Evolutionary conservation across 2,329 filamentous ascomycete species (phyloP), one percentile per base, ranked within the genome.

Genomic region (Sphaerulina musiva): DNA sequence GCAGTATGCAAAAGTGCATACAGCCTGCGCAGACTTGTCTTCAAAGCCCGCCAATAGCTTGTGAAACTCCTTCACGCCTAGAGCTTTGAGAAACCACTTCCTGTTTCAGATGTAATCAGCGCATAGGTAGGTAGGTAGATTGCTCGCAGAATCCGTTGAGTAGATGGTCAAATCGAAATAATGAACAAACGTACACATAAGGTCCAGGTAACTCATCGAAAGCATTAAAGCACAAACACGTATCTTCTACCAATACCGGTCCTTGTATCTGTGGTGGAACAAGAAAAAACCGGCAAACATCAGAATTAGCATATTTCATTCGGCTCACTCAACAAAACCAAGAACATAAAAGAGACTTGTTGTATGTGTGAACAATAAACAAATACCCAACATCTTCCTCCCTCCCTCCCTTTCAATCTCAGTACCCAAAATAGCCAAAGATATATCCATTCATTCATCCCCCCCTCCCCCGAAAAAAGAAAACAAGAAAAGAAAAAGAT

Each of bases 1-100:
- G 51, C 83, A 93, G 73, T 95, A 96, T 23, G 85, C 93, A 73
- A 98, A 98, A 0, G 93, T 98, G 74, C 92, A 96, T 44, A 98
- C 87, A 14, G 93, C 92, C 73, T 95, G 84, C 43, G 90, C 90
- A 43, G 85, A 87, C 72, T 96, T 96, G 73, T 98, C 88, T 29
- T 87, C 79, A 70, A 95, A 96, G 6, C 86, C 89, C 49, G 84
- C 85, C 40, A 98, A 83, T 59, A 98, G 80, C 69, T 92, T 93
- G 74, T 96, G 95, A 55, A 98, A 78, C 11, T 93, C 87, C 46
- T 86, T 76, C 61, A 90, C 89, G 53, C 93, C 93, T 54, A 96
- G 78, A 31, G 83, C 80, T 58, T 86, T 76, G 72, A 98, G 80
- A 74, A 98, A 98, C 83, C 89, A 95, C 78, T 98, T 98, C 63